Percentiles rank a stretch among this genome's conserved stretches.
phyloP scores from a whole-genome alignment of 345 rosid species.

The Alliaria petiolata region DNA sequence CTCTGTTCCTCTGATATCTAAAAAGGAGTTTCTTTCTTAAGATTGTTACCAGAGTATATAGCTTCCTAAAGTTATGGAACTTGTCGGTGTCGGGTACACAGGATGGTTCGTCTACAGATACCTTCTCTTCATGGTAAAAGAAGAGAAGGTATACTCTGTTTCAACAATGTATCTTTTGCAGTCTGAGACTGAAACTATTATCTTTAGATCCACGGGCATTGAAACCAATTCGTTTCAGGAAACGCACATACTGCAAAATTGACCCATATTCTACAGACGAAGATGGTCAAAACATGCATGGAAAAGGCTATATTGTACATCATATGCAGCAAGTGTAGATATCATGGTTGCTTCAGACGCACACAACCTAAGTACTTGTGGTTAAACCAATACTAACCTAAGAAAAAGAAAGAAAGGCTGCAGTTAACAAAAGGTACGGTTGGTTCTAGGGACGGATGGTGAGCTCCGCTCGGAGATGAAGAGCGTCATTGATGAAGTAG shows the following conservation, averaged over 20 bases:
- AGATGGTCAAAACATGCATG: not conserved
- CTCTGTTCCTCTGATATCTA: slow-evolving; percentile 84
- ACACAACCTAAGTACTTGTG: not conserved
- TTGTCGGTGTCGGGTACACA: slow-evolving; percentile 94
- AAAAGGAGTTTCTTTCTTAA: no score
- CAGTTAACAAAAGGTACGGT: not conserved
- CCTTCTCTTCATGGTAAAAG: slow-evolving; percentile 99
- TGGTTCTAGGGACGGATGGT: slow-evolving; percentile 39
- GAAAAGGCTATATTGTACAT: not conserved
- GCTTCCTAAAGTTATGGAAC: slow-evolving; percentile 97
- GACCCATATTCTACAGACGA: not conserved
- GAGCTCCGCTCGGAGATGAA: slow-evolving; percentile 83
- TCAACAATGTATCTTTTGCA: slow-evolving; percentile 22
- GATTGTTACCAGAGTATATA: no score
- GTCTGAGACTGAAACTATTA: slow-evolving; percentile 15
- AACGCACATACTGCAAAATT: not conserved
- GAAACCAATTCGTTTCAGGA: not conserved
- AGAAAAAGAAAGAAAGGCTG: not conserved
- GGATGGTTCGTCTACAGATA: slow-evolving; percentile 99
- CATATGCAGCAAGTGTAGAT: not conserved
- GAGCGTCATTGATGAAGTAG: slow-evolving; percentile 63
- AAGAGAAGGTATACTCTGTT: slow-evolving; percentile 70
- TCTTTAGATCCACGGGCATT: not conserved
- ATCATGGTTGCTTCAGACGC: not conserved
- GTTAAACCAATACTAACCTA: not conserved